phyloP scores from a whole-genome alignment of 495 filamentous ascomycete species.

The Thermochaetoides thermophila region DNA sequence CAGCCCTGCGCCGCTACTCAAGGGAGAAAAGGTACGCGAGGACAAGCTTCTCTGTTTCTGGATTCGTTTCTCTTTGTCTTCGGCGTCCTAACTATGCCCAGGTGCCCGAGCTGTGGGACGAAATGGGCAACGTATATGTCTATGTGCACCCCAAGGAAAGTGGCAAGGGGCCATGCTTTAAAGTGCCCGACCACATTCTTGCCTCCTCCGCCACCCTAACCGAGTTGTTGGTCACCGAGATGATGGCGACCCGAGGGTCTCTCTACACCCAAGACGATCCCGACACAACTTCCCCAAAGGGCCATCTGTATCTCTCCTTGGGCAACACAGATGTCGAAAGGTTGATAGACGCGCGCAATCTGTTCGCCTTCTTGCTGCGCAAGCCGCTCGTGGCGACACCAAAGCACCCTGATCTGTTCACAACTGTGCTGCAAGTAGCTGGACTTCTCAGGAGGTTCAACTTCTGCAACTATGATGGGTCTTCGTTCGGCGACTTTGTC shows the following conservation, averaged over 20 bases:
- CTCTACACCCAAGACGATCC: no score
- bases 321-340: slow-evolving; percentile 40
- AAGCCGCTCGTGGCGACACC: slow-evolving; percentile 69
- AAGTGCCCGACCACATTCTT: slow-evolving; percentile 55
- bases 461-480: slow-evolving; percentile 68
- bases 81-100: slow-evolving; percentile 23
- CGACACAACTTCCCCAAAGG: slow-evolving; percentile 21
- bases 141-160: slow-evolving; percentile 61
- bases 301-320: slow-evolving; percentile 55
- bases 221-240: slow-evolving; percentile 51
- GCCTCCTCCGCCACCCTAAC: slow-evolving; percentile 54
- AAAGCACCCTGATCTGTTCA: slow-evolving; percentile 50
- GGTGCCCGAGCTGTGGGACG: slow-evolving; percentile 83
- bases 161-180: slow-evolving; percentile 60
- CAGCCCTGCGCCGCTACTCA: slow-evolving; percentile 38
- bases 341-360: slow-evolving; percentile 66
- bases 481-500: slow-evolving; percentile 65
- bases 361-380: slow-evolving; percentile 77
- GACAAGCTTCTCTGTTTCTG: no score
- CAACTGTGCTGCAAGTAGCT: slow-evolving; percentile 57
- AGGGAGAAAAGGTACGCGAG: slow-evolving; percentile 48
- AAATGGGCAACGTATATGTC: slow-evolving; percentile 65
- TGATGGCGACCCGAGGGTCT: slow-evolving; percentile 26
- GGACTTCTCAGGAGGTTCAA: slow-evolving; percentile 54
- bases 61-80: no score